Evolutionary conservation across 805 yeast genomes (phyloP), one percentile per base, ranked within the genome.

Genomic region (Yarrowia yakushimensis): DNA sequence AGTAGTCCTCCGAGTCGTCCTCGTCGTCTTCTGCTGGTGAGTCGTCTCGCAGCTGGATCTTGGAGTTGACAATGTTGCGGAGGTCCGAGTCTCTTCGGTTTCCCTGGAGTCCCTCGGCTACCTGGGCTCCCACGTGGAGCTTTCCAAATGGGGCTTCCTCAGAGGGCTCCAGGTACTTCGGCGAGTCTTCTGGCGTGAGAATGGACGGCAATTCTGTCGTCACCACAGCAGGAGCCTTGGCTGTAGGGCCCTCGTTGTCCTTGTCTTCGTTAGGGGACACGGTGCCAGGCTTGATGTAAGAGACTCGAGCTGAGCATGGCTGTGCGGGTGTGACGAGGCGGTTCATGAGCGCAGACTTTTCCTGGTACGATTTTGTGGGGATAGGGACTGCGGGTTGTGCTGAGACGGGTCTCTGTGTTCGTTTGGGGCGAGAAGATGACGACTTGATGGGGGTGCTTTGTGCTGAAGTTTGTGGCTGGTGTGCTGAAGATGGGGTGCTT

Each of bases 1-100:
- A 55, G 48, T 52, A 52, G 33, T 52, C 59, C 17, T 52, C 59
- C 13, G 59, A 52, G 59, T 52, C 59, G 33, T 52, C 59, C 6
- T 52, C 59, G 18, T 52, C 59, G 31, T 52, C 59, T 18, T 52
- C 59, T 3, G 59, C 59, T 0, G 59, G 42, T 33, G 59, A 52
- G 43, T 52, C 59, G 25, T 52, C 59, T 34, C 43, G 31, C 20
- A 52, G 59, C 25, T 52, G 59, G 25, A 52, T 52, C 17, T 52
- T 52, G 25, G 59, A 52, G 43, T 52, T 52, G n/a, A 12, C 25
- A 13, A 52, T 23, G 23, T 17, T 18, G 15, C 43, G 31, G 1
- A 13, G 34, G 20, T 52, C 59, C 5, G 59, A 52, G 42, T 52
- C 59, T 33, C 43, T 15, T 36, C 59, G 42, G 33, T 52, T 23